Conservation (phyloP, 768 basidiomycete species). For the Trametes sanguinea region DNA sequence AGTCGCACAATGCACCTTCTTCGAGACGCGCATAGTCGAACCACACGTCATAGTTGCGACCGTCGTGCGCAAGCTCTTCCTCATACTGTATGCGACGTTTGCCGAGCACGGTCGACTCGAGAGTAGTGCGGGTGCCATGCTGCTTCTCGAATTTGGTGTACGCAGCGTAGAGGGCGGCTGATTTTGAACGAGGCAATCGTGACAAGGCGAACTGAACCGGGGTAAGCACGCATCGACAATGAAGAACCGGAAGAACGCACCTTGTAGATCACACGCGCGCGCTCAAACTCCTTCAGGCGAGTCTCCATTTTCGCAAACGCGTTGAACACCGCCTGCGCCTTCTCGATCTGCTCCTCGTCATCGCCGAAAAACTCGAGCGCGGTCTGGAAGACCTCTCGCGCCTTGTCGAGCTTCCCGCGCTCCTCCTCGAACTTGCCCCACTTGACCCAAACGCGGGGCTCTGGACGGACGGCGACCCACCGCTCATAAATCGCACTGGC, state of each 20-base stretch:
- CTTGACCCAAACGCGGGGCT: slow-evolving; percentile 64
- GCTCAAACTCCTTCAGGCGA: slow-evolving; percentile 92
- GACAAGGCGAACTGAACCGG: slow-evolving; percentile 83
- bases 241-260: slow-evolving; percentile 41
- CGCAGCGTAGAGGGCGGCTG: slow-evolving; percentile 80
- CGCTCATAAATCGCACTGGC: slow-evolving; percentile 93
- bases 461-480: slow-evolving; percentile 75
- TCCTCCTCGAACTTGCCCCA: slow-evolving; percentile 71
- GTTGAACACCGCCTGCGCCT: slow-evolving; percentile 88
- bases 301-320: slow-evolving; percentile 98
- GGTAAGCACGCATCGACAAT: background rate
- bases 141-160: slow-evolving; percentile 99
- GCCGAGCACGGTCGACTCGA: slow-evolving; percentile 93
- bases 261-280: slow-evolving; percentile 97
- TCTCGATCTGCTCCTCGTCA: slow-evolving; percentile 66
- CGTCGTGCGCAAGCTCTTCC: slow-evolving; percentile 89
- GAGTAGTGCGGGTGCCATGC: slow-evolving; percentile 82
- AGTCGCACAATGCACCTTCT: slow-evolving; percentile 79
- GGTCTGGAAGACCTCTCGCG: slow-evolving; percentile 65
- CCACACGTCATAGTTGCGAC: slow-evolving; percentile 97
- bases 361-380: slow-evolving; percentile 67
- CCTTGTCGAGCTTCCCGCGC: slow-evolving; percentile 61
- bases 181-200: slow-evolving; percentile 90
- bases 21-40: slow-evolving; percentile 95
- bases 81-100: slow-evolving; percentile 99